Evolutionary conservation across 106 monocot genomes (phyloP).

Genomic region (Platanthera guangdongensis): DNA sequence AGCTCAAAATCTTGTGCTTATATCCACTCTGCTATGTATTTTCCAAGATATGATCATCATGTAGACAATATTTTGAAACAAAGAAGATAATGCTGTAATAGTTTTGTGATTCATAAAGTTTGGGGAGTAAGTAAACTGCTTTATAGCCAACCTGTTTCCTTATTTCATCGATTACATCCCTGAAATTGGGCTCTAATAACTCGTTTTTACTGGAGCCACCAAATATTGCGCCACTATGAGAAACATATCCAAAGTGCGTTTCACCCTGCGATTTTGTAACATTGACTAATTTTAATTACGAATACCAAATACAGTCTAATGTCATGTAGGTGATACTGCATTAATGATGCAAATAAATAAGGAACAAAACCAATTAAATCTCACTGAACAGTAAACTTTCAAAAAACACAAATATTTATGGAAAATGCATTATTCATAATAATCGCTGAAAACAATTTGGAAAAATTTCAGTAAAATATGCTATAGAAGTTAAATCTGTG

Average conservation of each 20-base stretch:
- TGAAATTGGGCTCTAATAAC: conserved; percentile 37
- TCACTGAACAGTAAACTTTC: neutral
- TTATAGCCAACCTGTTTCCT: conserved; percentile 57
- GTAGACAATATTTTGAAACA: neutral
- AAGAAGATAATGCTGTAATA: neutral
- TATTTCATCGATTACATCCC: conserved; percentile 45
- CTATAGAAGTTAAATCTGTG: neutral
- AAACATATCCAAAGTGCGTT: neutral
- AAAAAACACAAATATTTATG: neutral
- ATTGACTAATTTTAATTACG: neutral
- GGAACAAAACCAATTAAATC: neutral
- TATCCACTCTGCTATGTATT: neutral
- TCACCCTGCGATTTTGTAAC: conserved; percentile 18
- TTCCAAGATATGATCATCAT: neutral
- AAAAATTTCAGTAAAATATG: neutral
- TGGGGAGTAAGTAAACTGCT: neutral
- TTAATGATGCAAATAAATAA: neutral
- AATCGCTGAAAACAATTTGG: neutral
- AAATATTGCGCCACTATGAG: conserved; percentile 16
- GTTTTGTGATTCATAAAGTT: neutral
- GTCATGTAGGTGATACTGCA: neutral
- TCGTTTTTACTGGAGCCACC: conserved; percentile 15
- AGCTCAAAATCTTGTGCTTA: neutral
- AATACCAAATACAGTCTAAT: neutral
- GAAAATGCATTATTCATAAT: neutral